These are phyloP conservation scores for Bipolaris gigantea DNA, from an alignment of 2,329 filamentous ascomycete genomes.

Conservation along the genomic window DNA sequence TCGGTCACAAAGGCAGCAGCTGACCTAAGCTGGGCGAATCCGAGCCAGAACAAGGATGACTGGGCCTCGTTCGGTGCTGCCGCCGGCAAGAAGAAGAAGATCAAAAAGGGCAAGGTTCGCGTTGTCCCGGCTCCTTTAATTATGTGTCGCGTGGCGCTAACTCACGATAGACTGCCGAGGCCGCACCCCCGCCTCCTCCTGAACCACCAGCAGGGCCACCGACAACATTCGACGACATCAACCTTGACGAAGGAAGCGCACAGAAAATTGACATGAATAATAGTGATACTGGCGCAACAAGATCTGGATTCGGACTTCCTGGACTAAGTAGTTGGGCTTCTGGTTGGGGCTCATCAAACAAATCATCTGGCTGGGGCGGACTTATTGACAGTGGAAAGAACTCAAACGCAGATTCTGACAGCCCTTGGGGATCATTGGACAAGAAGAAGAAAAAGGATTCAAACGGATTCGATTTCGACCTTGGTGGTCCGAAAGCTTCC, in stretches of 20 bases:
- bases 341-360: slow-evolving; percentile 32
- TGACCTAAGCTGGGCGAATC: slow-evolving; percentile 37
- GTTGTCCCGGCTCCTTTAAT: slow-evolving; percentile 36
- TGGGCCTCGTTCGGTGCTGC: slow-evolving; percentile 30
- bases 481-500: slow-evolving; percentile 35
- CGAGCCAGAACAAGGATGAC: slow-evolving; percentile 32
- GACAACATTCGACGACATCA: slow-evolving; percentile 52
- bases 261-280: slow-evolving; percentile 54
- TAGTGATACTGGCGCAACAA: slow-evolving; percentile 34
- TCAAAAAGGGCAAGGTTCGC: slow-evolving; percentile 47
- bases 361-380: slow-evolving; percentile 26
- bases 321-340: slow-evolving; percentile 29
- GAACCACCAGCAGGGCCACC: slow-evolving; percentile 36
- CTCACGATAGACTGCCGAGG: slow-evolving; percentile 30
- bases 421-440: slow-evolving; percentile 36
- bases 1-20: slow-evolving; percentile 25
- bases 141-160: slow-evolving; percentile 36
- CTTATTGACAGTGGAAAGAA: slow-evolving; percentile 38
- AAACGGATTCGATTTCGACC: slow-evolving; percentile 41
- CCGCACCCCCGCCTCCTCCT: slow-evolving; percentile 34
- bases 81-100: slow-evolving; percentile 41
- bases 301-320: slow-evolving; percentile 32
- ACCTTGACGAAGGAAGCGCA: slow-evolving; percentile 48
- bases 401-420: slow-evolving; percentile 32
- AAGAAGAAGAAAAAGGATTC: slow-evolving; percentile 46